These are phyloP conservation scores for Oryza brachyantha DNA, from an alignment of 176 grass and related monocot species.

Conservation along the genomic window DNA sequence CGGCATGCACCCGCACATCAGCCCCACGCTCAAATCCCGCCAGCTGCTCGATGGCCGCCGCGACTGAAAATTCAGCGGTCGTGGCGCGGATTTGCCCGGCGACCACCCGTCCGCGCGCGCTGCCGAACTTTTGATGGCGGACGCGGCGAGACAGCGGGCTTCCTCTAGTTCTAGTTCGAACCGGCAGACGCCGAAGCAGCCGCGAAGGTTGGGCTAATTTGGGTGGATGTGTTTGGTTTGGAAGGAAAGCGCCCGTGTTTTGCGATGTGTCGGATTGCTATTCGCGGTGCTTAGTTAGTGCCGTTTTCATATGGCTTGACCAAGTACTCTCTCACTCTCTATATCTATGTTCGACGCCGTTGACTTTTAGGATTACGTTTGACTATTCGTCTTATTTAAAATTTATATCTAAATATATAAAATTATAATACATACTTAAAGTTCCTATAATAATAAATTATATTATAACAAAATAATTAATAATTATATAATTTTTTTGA, in stretches of 20 bases:
- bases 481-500: too few species aligned
- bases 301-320: slow-evolving; percentile 11
- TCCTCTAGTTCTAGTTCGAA: slow-evolving; percentile 13
- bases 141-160: not conserved
- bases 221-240: not conserved
- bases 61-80: not conserved
- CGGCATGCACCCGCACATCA: not conserved
- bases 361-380: too few species aligned
- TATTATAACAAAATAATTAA: too few species aligned
- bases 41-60: not conserved
- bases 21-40: not conserved
- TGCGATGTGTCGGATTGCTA: not conserved
- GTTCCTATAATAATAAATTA: too few species aligned
- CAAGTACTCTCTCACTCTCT: too few species aligned
- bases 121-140: slow-evolving; percentile 39
- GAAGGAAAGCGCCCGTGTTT: not conserved
- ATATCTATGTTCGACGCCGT: too few species aligned
- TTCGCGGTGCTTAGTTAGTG: not conserved
- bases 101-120: not conserved
- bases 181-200: slow-evolving; percentile 31
- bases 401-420: too few species aligned
- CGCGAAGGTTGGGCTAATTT: slow-evolving; percentile 11
- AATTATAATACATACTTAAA: too few species aligned
- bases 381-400: too few species aligned
- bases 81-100: not conserved